A percentile compares a stretch with the other conserved stretches of the same genome.
These are phyloP conservation scores for Borealophlyctis nickersoniae DNA, from an alignment of 192 early-diverging fungal species.

Conservation along the genomic window DNA sequence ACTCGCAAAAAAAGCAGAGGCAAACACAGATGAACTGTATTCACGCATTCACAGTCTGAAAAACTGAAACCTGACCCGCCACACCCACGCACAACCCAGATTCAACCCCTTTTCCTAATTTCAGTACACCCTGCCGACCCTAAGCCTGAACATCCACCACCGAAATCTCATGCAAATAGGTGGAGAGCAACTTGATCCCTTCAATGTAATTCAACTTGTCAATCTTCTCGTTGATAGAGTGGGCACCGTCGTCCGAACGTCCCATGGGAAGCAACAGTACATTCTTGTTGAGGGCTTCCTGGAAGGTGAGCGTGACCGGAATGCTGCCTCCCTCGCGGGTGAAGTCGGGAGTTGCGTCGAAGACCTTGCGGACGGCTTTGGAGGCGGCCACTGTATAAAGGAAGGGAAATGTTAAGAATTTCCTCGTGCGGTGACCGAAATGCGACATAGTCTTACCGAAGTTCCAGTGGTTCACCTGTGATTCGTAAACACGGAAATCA, in stretches of 20 bases:
- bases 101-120: too few relatives aligned
- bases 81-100: too few relatives aligned
- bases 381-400: constrained; percentile 68
- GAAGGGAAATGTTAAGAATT: too few relatives aligned
- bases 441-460: constrained; percentile 65
- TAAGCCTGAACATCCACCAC: background rate
- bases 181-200: constrained; percentile 91
- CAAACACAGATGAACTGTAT: too few relatives aligned
- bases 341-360: constrained; percentile 86
- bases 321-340: constrained; percentile 98
- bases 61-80: too few relatives aligned
- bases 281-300: constrained; percentile 87
- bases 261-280: constrained; percentile 93
- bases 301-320: constrained; percentile 96
- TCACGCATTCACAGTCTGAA: too few relatives aligned
- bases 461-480: constrained; percentile 90
- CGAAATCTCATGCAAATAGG: constrained; percentile 82
- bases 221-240: constrained; percentile 97
- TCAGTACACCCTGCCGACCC: too few relatives aligned
- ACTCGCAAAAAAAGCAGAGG: too few relatives aligned
- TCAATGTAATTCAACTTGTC: constrained; percentile 88
- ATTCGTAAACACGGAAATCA: too few relatives aligned
- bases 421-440: constrained; percentile 6
- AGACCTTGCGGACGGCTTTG: constrained; percentile 90
- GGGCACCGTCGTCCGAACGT: constrained; percentile 88